A percentile compares a stretch with the other conserved stretches of the same genome.
These are phyloP conservation scores for Tylopilus sp. DNA, from an alignment of 768 basidiomycete genomes.

Conservation along the genomic window DNA sequence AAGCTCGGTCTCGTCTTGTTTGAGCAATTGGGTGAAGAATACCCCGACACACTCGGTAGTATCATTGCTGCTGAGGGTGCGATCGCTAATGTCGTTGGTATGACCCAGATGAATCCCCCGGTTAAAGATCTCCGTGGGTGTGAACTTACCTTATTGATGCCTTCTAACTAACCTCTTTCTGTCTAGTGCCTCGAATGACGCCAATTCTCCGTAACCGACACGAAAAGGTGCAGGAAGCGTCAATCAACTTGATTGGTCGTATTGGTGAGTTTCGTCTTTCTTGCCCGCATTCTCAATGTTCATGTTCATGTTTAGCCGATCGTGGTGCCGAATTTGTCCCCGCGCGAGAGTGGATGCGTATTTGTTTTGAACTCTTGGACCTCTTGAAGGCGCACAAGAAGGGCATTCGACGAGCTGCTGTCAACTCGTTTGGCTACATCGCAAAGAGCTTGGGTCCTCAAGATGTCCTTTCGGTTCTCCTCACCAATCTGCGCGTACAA, in stretches of 20 bases:
- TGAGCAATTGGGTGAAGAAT: conserved; percentile 98
- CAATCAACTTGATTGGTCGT: conserved; percentile 98
- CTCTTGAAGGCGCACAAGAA: conserved; percentile 99
- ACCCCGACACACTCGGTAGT: conserved; percentile 97
- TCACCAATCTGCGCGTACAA: conserved; percentile 96
- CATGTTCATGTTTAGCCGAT: conserved; percentile 57
- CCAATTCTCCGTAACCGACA: conserved; percentile 99
- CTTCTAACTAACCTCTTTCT: conserved; percentile 1
- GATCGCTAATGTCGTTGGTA: conserved; percentile 99
- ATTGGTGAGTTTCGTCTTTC: conserved; percentile 48
- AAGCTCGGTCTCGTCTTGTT: conserved; percentile 96
- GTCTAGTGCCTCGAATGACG: conserved; percentile 94
- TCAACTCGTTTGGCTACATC: conserved; percentile 99
- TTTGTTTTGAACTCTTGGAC: conserved; percentile 97
- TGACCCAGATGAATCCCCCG: conserved; percentile 99
- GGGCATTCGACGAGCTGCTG: conserved; percentile 96
- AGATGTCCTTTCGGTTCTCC: conserved; percentile 91
- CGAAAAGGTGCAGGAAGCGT: conserved; percentile 99
- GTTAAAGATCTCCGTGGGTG: conserved; percentile 96
- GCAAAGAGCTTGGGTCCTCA: conserved; percentile 99
- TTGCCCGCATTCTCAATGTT: not conserved
- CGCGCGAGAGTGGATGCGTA: conserved; percentile 99
- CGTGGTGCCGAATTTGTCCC: conserved; percentile 99
- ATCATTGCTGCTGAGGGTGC: conserved; percentile 99
- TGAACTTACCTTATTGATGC: not conserved